Percentiles rank a stretch among this genome's conserved stretches.
These are phyloP conservation scores for Flammula alnicola DNA, from an alignment of 1,284 basidiomycete genomes.

Conservation along the genomic window DNA sequence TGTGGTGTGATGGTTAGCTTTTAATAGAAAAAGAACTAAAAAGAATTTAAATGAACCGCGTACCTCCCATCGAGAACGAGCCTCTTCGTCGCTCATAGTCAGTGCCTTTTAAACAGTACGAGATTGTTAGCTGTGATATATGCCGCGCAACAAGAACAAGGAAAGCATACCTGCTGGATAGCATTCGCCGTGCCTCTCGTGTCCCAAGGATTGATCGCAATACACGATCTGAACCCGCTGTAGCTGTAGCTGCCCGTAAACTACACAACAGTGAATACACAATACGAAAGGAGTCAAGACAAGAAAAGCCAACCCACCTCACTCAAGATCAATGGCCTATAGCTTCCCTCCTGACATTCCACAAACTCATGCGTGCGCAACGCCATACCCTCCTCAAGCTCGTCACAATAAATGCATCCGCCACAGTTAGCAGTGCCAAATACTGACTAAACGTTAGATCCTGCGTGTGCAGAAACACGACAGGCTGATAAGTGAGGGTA, in stretches of 20 bases:
- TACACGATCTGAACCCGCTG: constrained; percentile 84
- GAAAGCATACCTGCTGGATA: constrained; percentile 65
- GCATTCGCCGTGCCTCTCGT: constrained; percentile 75
- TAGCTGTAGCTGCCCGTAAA: constrained; percentile 89
- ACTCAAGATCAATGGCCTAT: constrained; percentile 77
- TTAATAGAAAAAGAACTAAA: background rate
- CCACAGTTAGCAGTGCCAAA: constrained; percentile 79
- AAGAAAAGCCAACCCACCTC: no score
- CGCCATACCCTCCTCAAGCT: constrained; percentile 90
- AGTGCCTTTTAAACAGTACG: constrained; percentile 65
- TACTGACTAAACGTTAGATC: constrained; percentile 89
- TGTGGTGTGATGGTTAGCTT: background rate
- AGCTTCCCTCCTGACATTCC: constrained; percentile 73
- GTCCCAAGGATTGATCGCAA: constrained; percentile 86
- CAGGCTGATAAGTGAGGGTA: constrained; percentile 84
- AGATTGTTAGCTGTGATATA: constrained; percentile 24
- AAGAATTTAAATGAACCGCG: constrained; percentile 16
- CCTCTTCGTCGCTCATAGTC: constrained; percentile 79
- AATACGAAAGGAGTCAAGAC: no score
- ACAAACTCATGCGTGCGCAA: constrained; percentile 85
- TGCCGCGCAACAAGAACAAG: background rate
- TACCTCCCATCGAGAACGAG: constrained; percentile 75
- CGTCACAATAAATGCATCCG: constrained; percentile 88
- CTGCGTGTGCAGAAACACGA: constrained; percentile 87
- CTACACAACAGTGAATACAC: no score